Conservation (phyloP, 169 alveolate species). For the Cryptosporidium ubiquitum region DNA sequence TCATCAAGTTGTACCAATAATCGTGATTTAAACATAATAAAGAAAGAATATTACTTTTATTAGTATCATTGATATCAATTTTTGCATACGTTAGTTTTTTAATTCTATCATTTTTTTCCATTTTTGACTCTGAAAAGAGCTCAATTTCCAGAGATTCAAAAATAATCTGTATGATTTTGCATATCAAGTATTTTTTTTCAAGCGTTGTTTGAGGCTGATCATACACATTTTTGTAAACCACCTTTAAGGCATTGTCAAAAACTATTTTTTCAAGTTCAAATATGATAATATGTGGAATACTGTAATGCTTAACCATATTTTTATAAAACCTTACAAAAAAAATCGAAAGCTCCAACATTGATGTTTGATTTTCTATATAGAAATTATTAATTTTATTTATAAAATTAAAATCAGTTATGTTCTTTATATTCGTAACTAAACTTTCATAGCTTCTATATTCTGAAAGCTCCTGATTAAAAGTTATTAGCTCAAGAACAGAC, state of each 20-base stretch:
- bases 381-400: not conserved
- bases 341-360: not conserved
- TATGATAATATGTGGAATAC: not conserved
- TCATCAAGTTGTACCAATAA: conserved; percentile 41
- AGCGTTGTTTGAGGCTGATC: not conserved
- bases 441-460: not conserved
- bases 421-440: not conserved
- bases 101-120: not conserved
- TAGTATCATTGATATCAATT: not conserved
- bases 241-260: not conserved
- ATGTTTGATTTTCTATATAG: not conserved
- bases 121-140: not conserved
- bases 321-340: conserved; percentile 23
- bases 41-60: not conserved
- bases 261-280: not conserved
- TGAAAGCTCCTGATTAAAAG: not conserved
- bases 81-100: not conserved
- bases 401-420: not conserved
- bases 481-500: not conserved
- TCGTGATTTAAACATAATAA: not conserved
- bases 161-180: not conserved
- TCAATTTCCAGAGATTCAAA: conserved; percentile 1
- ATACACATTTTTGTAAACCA: not conserved
- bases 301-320: not conserved
- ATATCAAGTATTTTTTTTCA: not conserved